phyloP scores from a whole-genome alignment of 225 moss, liverwort and hornwort species.

The Thuidium tamariscinum region DNA sequence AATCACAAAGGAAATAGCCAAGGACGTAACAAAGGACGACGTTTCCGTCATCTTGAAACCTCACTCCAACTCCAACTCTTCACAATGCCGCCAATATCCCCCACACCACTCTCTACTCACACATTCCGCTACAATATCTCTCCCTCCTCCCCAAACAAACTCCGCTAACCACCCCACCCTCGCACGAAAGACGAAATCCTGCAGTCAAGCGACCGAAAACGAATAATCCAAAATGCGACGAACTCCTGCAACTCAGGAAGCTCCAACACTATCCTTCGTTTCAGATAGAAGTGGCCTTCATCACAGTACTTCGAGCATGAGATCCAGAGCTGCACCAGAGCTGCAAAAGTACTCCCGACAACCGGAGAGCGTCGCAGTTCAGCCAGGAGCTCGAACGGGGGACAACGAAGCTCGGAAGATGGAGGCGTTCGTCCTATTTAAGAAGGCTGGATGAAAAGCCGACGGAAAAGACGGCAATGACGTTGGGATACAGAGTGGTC shows the following conservation, averaged over 20 bases:
- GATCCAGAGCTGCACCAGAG: not conserved
- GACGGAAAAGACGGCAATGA: not conserved
- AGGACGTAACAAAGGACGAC: slow-evolving; percentile 48
- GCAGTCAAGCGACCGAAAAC: not conserved
- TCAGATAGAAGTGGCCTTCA: not conserved
- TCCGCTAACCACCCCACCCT: not conserved
- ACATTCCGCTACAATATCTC: not conserved
- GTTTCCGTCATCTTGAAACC: slow-evolving; percentile 46
- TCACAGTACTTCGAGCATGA: not conserved
- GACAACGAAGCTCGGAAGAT: not conserved
- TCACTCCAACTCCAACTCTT: not conserved
- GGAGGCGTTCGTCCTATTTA: not conserved
- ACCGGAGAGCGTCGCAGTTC: not conserved
- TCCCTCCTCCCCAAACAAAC: not conserved
- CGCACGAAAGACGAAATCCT: not conserved
- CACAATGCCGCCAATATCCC: not conserved
- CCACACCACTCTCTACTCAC: not conserved
- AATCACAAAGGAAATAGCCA: slow-evolving; percentile 25
- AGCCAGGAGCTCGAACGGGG: not conserved
- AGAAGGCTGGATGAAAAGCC: not conserved
- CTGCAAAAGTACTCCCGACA: not conserved
- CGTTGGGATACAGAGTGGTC: not conserved
- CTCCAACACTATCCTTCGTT: not conserved
- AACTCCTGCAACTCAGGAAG: not conserved
- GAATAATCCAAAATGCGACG: not conserved